Conservation (phyloP, 306 rosid genomes). For the Styphnolobium japonicum region DNA sequence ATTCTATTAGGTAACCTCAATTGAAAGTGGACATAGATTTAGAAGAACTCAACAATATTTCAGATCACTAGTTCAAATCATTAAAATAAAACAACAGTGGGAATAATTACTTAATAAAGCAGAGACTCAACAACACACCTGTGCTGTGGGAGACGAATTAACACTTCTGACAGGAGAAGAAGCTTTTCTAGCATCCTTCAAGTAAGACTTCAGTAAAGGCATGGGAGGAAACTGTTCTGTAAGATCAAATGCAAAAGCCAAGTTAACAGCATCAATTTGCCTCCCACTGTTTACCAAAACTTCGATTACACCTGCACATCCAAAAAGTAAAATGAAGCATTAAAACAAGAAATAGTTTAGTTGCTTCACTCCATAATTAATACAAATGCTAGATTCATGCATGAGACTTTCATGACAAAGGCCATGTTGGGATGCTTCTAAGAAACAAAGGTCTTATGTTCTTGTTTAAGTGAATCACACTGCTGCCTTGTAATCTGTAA, state of each 20-base stretch:
- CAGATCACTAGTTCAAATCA: constrained; percentile 19
- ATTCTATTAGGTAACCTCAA: background rate
- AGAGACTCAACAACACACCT: constrained; percentile 44
- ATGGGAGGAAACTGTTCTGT: constrained; percentile 75
- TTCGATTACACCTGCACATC: constrained; percentile 74
- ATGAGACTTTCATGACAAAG: background rate
- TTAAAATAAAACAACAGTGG: background rate
- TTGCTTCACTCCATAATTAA: constrained; percentile 13
- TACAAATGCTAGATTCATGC: constrained; percentile 15
- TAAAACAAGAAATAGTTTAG: constrained; percentile 13
- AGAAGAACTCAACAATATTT: background rate
- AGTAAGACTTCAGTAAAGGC: constrained; percentile 79
- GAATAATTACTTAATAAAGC: background rate
- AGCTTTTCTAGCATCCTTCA: constrained; percentile 85
- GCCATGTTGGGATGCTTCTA: background rate
- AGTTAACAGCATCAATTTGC: constrained; percentile 93
- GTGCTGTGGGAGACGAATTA: constrained; percentile 71
- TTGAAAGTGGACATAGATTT: background rate
- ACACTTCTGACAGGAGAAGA: constrained; percentile 72
- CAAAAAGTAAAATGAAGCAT: constrained; percentile 20
- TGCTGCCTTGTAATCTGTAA: background rate
- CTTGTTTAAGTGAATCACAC: background rate
- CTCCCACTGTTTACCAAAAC: constrained; percentile 84
- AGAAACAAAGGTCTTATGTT: background rate
- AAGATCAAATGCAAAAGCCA: constrained; percentile 89